A percentile compares a stretch with the other conserved stretches of the same genome.
These are phyloP conservation scores for Casuarina equisetifolia DNA, from an alignment of 306 rosid species.

Conservation along the genomic window DNA sequence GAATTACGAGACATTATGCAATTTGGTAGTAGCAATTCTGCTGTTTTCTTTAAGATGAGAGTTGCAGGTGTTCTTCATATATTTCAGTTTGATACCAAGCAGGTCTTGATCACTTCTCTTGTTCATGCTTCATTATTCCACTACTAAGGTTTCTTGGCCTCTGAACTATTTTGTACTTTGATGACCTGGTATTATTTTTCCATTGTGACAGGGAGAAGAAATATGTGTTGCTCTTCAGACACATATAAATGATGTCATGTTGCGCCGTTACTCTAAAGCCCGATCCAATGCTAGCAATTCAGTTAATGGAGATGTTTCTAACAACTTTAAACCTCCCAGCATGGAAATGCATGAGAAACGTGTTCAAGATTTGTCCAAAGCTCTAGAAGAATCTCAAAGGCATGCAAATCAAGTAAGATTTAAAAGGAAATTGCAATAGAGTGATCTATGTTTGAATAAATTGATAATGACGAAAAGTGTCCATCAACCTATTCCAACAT, in stretches of 20 bases:
- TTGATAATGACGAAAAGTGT: neutral
- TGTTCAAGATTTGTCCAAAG: constrained; percentile 71
- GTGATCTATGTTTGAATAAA: neutral
- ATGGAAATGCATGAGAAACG: constrained; percentile 61
- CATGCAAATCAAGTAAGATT: constrained; percentile 71
- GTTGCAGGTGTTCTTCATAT: constrained; percentile 97
- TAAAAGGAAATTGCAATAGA: constrained; percentile 11
- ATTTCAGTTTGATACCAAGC: constrained; percentile 95
- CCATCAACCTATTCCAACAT: neutral
- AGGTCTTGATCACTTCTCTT: constrained; percentile 44
- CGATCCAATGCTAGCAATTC: constrained; percentile 54
- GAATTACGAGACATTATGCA: constrained; percentile 97
- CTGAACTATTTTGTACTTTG: constrained; percentile 8
- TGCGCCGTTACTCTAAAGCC: constrained; percentile 85
- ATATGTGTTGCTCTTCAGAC: constrained; percentile 96
- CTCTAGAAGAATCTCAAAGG: constrained; percentile 76
- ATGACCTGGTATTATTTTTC: constrained; percentile 18
- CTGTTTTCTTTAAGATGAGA: constrained; percentile 96
- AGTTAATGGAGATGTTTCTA: constrained; percentile 54
- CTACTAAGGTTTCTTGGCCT: constrained; percentile 4
- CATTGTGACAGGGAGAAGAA: constrained; percentile 83
- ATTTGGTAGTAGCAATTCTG: constrained; percentile 95
- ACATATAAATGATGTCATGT: constrained; percentile 91
- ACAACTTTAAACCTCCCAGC: constrained; percentile 52
- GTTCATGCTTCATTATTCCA: constrained; percentile 8